phyloP scores from a whole-genome alignment of 352 stramenopile species.

The Phytophthora vignae region DNA sequence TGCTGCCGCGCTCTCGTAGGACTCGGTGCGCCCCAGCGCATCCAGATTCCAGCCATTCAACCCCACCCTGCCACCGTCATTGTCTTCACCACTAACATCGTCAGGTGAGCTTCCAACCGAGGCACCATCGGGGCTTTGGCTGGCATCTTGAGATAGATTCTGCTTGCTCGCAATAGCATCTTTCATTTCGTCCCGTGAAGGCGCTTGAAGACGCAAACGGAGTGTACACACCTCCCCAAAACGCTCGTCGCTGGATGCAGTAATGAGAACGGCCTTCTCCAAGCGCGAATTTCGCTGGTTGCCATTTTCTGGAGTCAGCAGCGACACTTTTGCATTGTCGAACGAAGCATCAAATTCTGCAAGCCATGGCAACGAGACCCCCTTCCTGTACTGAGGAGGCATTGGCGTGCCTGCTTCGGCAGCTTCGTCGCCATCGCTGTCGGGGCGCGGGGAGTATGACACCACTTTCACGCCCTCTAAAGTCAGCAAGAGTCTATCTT shows the following conservation, averaged over 20 bases:
- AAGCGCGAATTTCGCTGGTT: conserved; percentile 60
- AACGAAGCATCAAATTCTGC: conserved; percentile 73
- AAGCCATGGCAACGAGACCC: conserved; percentile 60
- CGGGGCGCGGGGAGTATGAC: conserved; percentile 30
- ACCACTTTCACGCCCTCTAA: conserved; percentile 70
- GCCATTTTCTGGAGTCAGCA: conserved; percentile 60
- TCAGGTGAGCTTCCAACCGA: conserved; percentile 33
- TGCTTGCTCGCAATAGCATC: conserved; percentile 64
- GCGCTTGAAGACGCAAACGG: conserved; percentile 56
- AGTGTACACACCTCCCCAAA: conserved; percentile 52
- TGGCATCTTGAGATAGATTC: conserved; percentile 74
- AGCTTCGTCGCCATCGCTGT: conserved; percentile 12
- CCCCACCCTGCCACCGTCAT: conserved; percentile 78
- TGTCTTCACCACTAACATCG: conserved; percentile 76
- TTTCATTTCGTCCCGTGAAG: conserved; percentile 57
- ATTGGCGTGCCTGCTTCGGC: conserved; percentile 21
- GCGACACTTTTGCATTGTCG: conserved; percentile 49
- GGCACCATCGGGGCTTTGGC: conserved; percentile 55
- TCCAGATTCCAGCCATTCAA: conserved; percentile 87
- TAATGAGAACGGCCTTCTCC: conserved; percentile 57
- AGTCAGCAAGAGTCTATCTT: conserved; percentile 80
- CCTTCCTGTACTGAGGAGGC: conserved; percentile 29
- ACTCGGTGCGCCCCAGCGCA: conserved; percentile 61
- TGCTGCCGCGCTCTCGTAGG: conserved; percentile 67
- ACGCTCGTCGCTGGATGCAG: conserved; percentile 43